Percentiles rank a stretch among this genome's conserved stretches.
Conservation (phyloP, 306 rosid species). For the Glycine tomentella region DNA sequence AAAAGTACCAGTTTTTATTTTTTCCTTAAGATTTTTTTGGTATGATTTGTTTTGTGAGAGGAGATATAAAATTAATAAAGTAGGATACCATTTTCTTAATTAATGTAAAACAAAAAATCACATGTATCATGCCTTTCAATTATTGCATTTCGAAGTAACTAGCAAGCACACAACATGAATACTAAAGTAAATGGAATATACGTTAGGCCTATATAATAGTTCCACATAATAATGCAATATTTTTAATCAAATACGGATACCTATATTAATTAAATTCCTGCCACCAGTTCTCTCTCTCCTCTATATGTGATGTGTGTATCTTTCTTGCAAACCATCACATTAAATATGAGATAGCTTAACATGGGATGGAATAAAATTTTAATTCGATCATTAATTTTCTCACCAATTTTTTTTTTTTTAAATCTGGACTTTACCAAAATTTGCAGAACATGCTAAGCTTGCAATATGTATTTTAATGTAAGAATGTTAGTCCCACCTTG, state of each 20-base stretch:
- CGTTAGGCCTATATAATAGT: not conserved
- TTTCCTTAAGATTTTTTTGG: conserved; percentile 17
- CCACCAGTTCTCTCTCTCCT: not conserved
- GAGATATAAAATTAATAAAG: not conserved
- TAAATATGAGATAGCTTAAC: not conserved
- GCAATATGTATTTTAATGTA: not conserved
- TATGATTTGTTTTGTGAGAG: not conserved
- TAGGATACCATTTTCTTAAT: not conserved
- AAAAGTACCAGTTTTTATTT: not conserved
- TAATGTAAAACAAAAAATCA: not conserved
- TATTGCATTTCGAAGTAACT: not conserved
- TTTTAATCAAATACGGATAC: conserved; percentile 11
- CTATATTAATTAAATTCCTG: not conserved
- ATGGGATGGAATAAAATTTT: not conserved
- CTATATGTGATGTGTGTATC: not conserved
- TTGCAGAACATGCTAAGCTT: not conserved
- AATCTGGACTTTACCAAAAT: not conserved
- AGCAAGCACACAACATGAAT: not conserved
- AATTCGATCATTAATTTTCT: not conserved
- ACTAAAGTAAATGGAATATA: not conserved
- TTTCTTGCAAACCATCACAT: conserved; percentile 21
- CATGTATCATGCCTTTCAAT: conserved; percentile 20
- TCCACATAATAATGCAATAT: conserved; percentile 11
- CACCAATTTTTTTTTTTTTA: not conserved
- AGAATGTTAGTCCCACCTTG: not conserved